Evolutionary conservation across 1,139 yeast genomes (phyloP).

Genomic region (Scheffersomyces segobiensis): DNA sequence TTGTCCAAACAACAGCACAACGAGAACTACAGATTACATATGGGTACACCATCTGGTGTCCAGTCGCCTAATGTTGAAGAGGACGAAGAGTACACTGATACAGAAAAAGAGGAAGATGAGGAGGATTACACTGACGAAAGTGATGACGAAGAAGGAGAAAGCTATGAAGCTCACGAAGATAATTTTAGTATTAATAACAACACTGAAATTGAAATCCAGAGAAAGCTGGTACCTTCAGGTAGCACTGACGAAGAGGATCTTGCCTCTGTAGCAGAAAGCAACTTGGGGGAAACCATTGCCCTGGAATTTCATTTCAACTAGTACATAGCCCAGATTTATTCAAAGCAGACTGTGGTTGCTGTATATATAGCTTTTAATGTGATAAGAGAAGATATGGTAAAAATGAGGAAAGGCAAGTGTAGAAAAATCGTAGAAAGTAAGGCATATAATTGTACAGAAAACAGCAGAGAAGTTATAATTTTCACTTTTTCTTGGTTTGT

Average conservation of each 20-base stretch:
- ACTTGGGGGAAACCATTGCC: background rate
- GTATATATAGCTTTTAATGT: background rate
- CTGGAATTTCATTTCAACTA: background rate
- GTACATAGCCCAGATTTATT: background rate
- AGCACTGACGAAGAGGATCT: background rate
- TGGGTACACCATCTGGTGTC: slow-evolving; percentile 21
- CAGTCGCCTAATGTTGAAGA: slow-evolving; percentile 29
- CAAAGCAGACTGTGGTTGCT: background rate
- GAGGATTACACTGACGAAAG: slow-evolving; percentile 9
- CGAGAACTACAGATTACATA: slow-evolving; percentile 20
- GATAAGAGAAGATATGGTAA: background rate
- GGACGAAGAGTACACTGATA: slow-evolving; percentile 18
- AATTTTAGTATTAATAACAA: background rate
- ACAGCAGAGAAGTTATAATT: background rate
- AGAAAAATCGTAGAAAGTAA: background rate
- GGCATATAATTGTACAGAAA: background rate
- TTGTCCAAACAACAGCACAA: slow-evolving; percentile 28
- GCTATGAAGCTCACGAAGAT: slow-evolving; percentile 3
- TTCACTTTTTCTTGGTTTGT: background rate
- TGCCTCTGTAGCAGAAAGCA: background rate
- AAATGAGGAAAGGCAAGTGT: background rate
- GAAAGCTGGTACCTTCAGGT: background rate
- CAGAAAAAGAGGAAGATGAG: slow-evolving; percentile 13
- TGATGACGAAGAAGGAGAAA: slow-evolving; percentile 5
- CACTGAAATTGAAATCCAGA: background rate